Conservation (phyloP, 1,284 basidiomycete species). For the Papiliotrema nemorosa region DNA sequence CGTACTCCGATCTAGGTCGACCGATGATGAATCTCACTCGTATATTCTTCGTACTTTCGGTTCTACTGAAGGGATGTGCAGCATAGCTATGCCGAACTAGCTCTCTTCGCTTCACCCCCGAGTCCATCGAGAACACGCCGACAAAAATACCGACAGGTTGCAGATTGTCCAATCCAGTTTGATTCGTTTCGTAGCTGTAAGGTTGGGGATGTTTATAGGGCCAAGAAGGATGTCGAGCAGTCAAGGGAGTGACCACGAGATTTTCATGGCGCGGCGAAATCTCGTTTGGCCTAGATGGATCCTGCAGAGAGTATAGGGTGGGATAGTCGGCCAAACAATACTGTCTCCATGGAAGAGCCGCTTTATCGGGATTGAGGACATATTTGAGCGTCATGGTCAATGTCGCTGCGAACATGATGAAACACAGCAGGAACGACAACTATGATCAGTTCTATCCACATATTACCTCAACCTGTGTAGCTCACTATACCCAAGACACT, state of each 20-base stretch:
- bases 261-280: slow-evolving; percentile 8
- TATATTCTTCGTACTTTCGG: slow-evolving; percentile 76
- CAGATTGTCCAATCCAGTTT: slow-evolving; percentile 60
- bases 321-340: slow-evolving; percentile 69
- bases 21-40: slow-evolving; percentile 90
- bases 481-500: too few relatives aligned
- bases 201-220: slow-evolving; percentile 27
- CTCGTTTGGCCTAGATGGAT: slow-evolving; percentile 8
- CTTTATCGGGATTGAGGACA: slow-evolving; percentile 92
- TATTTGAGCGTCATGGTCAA: slow-evolving; percentile 73
- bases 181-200: slow-evolving; percentile 22
- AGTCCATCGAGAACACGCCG: slow-evolving; percentile 89
- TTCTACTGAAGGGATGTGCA: slow-evolving; percentile 70
- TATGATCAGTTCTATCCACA: too few relatives aligned
- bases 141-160: slow-evolving; percentile 85
- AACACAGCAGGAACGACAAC: slow-evolving; percentile 59
- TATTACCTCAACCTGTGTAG: too few relatives aligned
- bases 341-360: slow-evolving; percentile 85
- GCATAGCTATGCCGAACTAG: slow-evolving; percentile 88
- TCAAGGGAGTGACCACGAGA: slow-evolving; percentile 28
- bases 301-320: slow-evolving; percentile 39
- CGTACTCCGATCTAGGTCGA: slow-evolving; percentile 73
- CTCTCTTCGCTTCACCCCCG: slow-evolving; percentile 78
- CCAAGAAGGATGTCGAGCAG: slow-evolving; percentile 45
- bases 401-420: slow-evolving; percentile 61